Base-by-base conservation (phyloP, 1,139 yeast species). In the Candida albicans region DNA sequence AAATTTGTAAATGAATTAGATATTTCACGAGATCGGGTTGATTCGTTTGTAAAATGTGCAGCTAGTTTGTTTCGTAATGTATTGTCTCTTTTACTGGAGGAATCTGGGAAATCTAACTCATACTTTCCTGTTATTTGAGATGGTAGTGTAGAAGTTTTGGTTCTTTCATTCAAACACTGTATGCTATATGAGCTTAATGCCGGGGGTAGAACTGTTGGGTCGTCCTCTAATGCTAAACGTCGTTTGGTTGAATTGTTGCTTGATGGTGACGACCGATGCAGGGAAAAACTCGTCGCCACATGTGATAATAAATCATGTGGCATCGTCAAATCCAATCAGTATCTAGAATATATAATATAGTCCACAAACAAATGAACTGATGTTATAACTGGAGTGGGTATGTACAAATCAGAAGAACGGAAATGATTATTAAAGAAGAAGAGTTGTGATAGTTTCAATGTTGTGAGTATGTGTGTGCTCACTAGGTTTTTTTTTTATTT, bases 131-230 rank as follows among this genome's bases (percentile, higher is more conserved):
- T 43, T 3, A 47, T 39, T 37, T 42, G 27, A 12, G n/a, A 26
- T 24, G 45, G 15, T 36, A 46, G 53, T 42, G 41, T 45, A 24
- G 41, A 39, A 32, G 58, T 49, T 25, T 44, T 33, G 11, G 47
- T 37, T 37, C 53, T 51, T 33, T 62, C 68, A 49, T 65, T 64
- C 41, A 70, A 57, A 41, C 64, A 58, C 32, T 75, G 73, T 42
- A 70, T 62, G 52, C 73, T 62, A 50, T 82, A 82, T 10, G 84
- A 76, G 56, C 87, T 82, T 50, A 84, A 67, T 11, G 81, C 81
- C 2, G 89, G 89, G 0, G 88, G 87, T 45, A 77, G 68, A 48
- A 77, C 75, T 22, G 80, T 75, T 46, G 68, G 75, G 51, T 80
- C 87, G 33, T 80, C 84, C 24, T 75, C 80, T 8, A 37, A 14